phyloP scores from a whole-genome alignment of 352 stramenopile species.

The Globisporangium viniferum region DNA sequence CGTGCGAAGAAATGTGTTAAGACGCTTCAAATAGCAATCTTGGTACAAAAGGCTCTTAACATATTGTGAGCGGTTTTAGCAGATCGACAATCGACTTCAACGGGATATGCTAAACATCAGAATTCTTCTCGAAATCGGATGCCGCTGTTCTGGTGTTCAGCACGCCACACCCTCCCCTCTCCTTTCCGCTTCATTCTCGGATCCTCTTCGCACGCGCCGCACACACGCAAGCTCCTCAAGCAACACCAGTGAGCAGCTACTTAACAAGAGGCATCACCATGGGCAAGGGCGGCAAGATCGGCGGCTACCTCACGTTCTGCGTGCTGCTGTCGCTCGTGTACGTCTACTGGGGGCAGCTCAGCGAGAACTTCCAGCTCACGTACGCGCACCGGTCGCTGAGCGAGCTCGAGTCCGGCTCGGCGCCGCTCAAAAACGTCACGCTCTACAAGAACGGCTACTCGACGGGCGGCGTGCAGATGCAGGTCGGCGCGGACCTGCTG shows the following conservation, averaged over 20 bases:
- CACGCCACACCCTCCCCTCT: not conserved
- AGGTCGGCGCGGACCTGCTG: constrained; percentile 59
- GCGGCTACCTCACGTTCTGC: constrained; percentile 37
- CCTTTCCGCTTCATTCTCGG: constrained; percentile 1
- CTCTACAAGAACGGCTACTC: constrained; percentile 82
- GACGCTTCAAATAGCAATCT: too few relatives aligned
- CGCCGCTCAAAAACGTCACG: constrained; percentile 59
- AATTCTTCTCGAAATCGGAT: too few relatives aligned
- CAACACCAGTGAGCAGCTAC: not conserved
- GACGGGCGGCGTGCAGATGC: constrained; percentile 67
- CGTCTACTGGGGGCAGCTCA: constrained; percentile 51
- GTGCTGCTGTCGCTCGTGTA: constrained; percentile 41
- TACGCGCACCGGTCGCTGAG: constrained; percentile 52
- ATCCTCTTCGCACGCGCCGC: not conserved
- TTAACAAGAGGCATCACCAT: constrained; percentile 20
- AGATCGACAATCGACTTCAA: too few relatives aligned
- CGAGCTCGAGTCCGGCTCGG: constrained; percentile 24
- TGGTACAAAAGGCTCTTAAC: too few relatives aligned
- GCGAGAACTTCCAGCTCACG: constrained; percentile 65
- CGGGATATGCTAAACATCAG: too few relatives aligned
- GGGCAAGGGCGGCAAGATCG: constrained; percentile 45
- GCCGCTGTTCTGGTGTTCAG: not conserved
- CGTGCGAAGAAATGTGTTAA: too few relatives aligned
- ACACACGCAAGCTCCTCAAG: not conserved
- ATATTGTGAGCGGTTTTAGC: too few relatives aligned